Conservation (phyloP, 1,139 yeast genomes). For the Protomyces arabidopsidicola region DNA sequence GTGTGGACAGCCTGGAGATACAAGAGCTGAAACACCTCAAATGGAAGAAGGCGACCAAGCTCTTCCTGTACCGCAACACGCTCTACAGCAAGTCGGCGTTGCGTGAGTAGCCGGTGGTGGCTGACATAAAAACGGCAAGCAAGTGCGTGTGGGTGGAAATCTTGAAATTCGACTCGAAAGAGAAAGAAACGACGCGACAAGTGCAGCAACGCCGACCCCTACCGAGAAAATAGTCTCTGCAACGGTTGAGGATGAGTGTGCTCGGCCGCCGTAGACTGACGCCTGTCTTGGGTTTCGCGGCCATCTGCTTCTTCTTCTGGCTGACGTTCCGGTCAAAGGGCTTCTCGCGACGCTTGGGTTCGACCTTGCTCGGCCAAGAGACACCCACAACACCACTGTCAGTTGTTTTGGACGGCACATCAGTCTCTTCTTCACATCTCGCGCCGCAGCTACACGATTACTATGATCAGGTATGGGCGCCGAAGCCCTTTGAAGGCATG, state of each 20-base stretch:
- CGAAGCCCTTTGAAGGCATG: not conserved
- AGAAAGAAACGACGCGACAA: too few relatives aligned
- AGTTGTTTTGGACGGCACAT: not conserved
- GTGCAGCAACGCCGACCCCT: too few relatives aligned
- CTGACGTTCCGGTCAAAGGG: not conserved
- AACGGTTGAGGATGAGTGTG: not conserved
- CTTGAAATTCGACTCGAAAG: too few relatives aligned
- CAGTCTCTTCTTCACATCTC: not conserved
- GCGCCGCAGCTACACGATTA: constrained; percentile 1
- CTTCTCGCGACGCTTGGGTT: not conserved
- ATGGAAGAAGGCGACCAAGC: not conserved
- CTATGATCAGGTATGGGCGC: constrained; percentile 4
- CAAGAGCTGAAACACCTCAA: not conserved
- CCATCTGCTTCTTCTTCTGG: not conserved
- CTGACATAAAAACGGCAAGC: too few relatives aligned
- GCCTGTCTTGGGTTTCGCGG: not conserved
- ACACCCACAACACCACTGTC: not conserved
- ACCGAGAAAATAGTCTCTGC: too few relatives aligned
- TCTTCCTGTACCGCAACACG: not conserved
- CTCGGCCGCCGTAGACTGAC: not conserved
- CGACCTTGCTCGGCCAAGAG: not conserved
- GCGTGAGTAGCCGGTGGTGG: too few relatives aligned
- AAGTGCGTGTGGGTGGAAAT: too few relatives aligned
- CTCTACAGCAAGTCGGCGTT: not conserved
- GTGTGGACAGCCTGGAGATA: not conserved